Base-by-base conservation (phyloP, 2,329 filamentous ascomycete genomes). In the Sarocladiaceae sp. region DNA sequence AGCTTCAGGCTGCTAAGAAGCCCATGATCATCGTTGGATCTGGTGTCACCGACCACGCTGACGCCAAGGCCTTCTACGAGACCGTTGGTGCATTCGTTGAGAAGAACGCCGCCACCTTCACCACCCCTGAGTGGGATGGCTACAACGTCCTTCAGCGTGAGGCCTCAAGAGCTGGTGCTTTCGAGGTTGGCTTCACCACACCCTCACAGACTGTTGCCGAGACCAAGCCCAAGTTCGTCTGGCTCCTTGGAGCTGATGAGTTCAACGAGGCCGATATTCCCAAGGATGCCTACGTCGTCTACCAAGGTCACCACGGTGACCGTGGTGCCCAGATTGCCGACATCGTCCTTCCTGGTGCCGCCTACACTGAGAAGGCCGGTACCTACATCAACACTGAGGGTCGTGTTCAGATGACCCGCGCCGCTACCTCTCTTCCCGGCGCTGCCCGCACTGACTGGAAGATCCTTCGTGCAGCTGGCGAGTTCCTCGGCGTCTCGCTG, bases 341-440 rank as follows among this genome's bases (percentile, higher is more conserved):
- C 64, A 83, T 99, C 53, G 82, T 99, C 59, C 88, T 99, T 18
- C 94, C 94, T 25, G 93, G 91, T 59, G 91, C 91, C 49, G 91
- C 94, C 12, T 99, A 97, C 76, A 97, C 93, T 22, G 94, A 99
- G 77, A 99, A 97, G 79, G 84, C 87, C 22, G 92, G 85, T 55
- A 99, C 94, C 40, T 99, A 96, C 66, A 83, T 99, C 73, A 99
- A 97, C 82, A 97, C 94, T 0, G 94, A 99, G 72, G 94, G 94
- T 53, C 89, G 94, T 62, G 90, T 94, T 20, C 94, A 99, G 75
- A 87, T 96, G 77, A 94, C 89, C 51, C 88, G 94, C 59, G 87
- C 90, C 46, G 94, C 94, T 26, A 95, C 91, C 33, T 88, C 88
- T 42, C 79, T 96, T 58, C 90, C 91, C 22, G 94, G 94, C 55